Percentiles rank a stretch among this genome's conserved stretches.
Conservation (phyloP, 2,329 filamentous ascomycete genomes). For the Cladosporium sp. region DNA sequence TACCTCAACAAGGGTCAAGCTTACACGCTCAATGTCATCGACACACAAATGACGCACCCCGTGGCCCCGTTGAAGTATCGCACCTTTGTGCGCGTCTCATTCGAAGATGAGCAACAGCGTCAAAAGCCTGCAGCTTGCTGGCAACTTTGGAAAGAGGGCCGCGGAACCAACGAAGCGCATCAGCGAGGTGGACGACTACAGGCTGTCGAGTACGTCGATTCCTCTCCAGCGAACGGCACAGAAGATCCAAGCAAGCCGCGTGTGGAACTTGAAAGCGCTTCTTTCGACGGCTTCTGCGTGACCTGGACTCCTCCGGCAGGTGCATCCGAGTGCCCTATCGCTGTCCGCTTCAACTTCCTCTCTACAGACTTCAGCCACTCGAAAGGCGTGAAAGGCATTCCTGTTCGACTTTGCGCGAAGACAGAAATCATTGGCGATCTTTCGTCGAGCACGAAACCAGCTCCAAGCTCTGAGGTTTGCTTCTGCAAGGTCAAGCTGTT, state of each 20-base stretch:
- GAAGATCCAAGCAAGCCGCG: slow-evolving; percentile 45
- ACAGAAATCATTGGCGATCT: slow-evolving; percentile 60
- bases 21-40: slow-evolving; percentile 79
- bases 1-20: slow-evolving; percentile 98
- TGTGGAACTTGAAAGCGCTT: slow-evolving; percentile 56
- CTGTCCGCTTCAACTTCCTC: slow-evolving; percentile 95
- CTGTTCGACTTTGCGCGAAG: slow-evolving; percentile 87
- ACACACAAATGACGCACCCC: slow-evolving; percentile 63
- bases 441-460: slow-evolving; percentile 42
- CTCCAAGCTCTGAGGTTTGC: slow-evolving; percentile 61
- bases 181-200: slow-evolving; percentile 88
- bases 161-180: slow-evolving; percentile 92
- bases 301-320: slow-evolving; percentile 69
- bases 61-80: slow-evolving; percentile 67
- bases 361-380: slow-evolving; percentile 99
- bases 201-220: slow-evolving; percentile 88
- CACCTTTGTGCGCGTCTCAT: slow-evolving; percentile 91
- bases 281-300: slow-evolving; percentile 91
- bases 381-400: slow-evolving; percentile 96
- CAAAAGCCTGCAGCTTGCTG: slow-evolving; percentile 77
- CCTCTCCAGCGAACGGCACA: slow-evolving; percentile 51
- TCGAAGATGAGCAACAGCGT: slow-evolving; percentile 92
- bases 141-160: slow-evolving; percentile 93
- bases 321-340: slow-evolving; percentile 74
- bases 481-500: slow-evolving; percentile 98